phyloP scores from a whole-genome alignment of 2,329 filamentous ascomycete genomes.

The Penicillium sp. region DNA sequence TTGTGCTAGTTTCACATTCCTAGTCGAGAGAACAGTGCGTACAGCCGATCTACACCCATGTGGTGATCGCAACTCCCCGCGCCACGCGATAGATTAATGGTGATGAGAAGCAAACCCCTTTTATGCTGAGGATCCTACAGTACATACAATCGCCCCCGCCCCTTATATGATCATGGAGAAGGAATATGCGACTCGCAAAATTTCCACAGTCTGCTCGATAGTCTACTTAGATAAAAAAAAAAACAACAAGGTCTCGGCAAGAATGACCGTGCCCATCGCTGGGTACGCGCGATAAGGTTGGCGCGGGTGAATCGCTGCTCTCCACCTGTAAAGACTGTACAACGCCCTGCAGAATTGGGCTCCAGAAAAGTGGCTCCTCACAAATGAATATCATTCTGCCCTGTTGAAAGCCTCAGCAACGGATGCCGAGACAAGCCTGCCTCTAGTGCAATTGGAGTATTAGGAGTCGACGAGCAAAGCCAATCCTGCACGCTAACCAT shows the following conservation, averaged over 20 bases:
- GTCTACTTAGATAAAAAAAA: no score
- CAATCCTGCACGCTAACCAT: conserved; percentile 14
- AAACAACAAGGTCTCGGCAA: neutral
- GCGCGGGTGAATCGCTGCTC: neutral
- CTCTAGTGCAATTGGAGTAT: conserved; percentile 1
- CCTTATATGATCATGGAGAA: no score
- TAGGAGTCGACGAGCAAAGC: neutral
- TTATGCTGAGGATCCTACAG: no score
- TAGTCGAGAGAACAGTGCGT: neutral
- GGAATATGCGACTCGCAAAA: no score
- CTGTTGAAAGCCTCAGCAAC: neutral
- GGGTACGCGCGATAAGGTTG: conserved; percentile 2
- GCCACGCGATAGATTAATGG: neutral
- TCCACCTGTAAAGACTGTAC: neutral
- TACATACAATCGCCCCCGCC: no score
- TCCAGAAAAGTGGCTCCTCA: neutral
- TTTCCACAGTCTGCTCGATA: no score
- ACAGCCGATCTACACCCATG: neutral
- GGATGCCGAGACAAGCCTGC: neutral
- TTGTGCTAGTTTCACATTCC: neutral
- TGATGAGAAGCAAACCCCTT: no score
- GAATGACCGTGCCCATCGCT: neutral
- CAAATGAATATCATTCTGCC: neutral
- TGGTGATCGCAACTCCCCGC: neutral
- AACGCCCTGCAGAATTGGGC: neutral